Conservation (phyloP, 2,329 filamentous ascomycete species). For the Pestalotiopsis sp. region DNA sequence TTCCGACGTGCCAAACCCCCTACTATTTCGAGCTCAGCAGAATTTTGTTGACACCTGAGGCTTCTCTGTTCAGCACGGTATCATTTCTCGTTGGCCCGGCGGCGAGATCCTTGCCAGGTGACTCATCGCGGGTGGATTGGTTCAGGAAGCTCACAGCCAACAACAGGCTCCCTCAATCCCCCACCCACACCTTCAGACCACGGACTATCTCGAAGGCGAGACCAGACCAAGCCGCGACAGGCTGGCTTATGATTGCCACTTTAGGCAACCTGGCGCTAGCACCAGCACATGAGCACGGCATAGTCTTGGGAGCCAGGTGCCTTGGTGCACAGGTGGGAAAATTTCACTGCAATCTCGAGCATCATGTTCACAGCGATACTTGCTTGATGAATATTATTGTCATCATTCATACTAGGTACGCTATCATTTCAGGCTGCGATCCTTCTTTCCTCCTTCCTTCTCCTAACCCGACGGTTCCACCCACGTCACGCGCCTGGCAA, state of each 20-base stretch:
- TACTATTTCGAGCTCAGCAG: too few relatives aligned
- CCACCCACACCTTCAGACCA: neutral
- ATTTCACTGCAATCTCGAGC: neutral
- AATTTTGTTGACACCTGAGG: too few relatives aligned
- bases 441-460: neutral
- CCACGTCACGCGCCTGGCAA: neutral
- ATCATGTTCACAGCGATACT: constrained; percentile 1
- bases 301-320: neutral
- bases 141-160: neutral
- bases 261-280: constrained; percentile 19
- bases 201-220: neutral
- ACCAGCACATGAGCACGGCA: neutral
- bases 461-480: neutral
- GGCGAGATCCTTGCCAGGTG: constrained; percentile 4
- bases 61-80: neutral
- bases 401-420: neutral
- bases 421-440: neutral
- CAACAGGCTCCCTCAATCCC: constrained; percentile 9
- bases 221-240: constrained; percentile 8
- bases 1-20: too few relatives aligned
- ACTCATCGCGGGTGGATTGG: constrained; percentile 6
- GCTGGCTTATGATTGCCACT: constrained; percentile 15
- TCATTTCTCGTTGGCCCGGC: neutral
- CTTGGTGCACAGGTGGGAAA: neutral
- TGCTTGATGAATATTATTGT: neutral